phyloP scores from a whole-genome alignment of 192 early-diverging fungal genomes.

The Backusella psychrophila region DNA sequence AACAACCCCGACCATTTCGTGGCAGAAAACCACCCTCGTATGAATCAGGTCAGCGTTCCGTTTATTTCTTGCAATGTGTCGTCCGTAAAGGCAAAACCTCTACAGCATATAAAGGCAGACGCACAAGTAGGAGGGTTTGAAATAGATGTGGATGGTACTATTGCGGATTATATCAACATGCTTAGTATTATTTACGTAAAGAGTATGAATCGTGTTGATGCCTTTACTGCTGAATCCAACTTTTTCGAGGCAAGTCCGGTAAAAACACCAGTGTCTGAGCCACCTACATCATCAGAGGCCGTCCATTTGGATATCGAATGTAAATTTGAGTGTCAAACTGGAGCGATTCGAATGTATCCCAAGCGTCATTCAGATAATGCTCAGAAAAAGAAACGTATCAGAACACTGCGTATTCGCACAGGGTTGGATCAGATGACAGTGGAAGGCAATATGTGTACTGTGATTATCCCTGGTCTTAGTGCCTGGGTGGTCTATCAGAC shows the following conservation, averaged over 20 bases:
- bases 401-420: constrained; percentile 6
- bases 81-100: constrained; percentile 35
- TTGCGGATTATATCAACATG: constrained; percentile 64
- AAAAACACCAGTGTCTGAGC: not conserved
- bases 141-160: constrained; percentile 64
- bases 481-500: constrained; percentile 46
- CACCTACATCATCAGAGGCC: constrained; percentile 5
- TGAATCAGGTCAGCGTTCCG: constrained; percentile 53
- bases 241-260: not conserved
- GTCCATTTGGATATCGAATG: constrained; percentile 49
- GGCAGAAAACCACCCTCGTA: constrained; percentile 47
- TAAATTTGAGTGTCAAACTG: constrained; percentile 47
- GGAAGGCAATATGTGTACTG: constrained; percentile 45
- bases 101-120: constrained; percentile 42
- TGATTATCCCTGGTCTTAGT: constrained; percentile 52
- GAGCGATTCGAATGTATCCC: constrained; percentile 50
- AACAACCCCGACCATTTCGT: constrained; percentile 57
- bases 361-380: constrained; percentile 38
- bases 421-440: not conserved
- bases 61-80: constrained; percentile 53
- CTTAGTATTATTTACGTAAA: constrained; percentile 61
- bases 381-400: constrained; percentile 26
- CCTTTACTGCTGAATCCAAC: constrained; percentile 39
- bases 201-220: constrained; percentile 55
- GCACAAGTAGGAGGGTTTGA: constrained; percentile 70